Conservation (phyloP, 139 green algal species). For the Gonium pectorale region DNA sequence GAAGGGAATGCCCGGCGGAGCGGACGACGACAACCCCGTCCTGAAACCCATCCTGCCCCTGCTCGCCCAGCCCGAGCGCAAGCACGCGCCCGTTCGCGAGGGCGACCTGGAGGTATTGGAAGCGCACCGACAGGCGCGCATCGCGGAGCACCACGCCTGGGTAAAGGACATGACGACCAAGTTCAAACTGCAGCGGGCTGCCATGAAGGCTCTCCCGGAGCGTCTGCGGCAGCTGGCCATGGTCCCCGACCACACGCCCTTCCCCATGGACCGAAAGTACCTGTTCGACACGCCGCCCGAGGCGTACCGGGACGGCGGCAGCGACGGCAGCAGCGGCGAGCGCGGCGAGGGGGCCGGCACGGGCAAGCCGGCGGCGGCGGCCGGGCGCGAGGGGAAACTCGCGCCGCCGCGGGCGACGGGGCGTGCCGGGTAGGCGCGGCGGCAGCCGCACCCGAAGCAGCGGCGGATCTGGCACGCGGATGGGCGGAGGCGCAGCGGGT, state of each 20-base stretch:
- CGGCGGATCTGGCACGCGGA: too few relatives aligned
- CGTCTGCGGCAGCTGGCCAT: conserved; percentile 14
- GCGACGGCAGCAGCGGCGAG: background rate
- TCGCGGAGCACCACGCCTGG: background rate
- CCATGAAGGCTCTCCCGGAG: conserved; percentile 33
- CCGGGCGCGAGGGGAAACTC: background rate
- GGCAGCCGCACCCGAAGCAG: too few relatives aligned
- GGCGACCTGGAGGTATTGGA: background rate
- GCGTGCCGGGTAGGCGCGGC: too few relatives aligned
- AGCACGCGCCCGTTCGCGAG: background rate
- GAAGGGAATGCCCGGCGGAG: background rate
- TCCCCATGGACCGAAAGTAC: conserved; percentile 38
- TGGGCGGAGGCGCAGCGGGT: too few relatives aligned
- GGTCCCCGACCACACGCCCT: conserved; percentile 31
- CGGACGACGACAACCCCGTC: conserved; percentile 15
- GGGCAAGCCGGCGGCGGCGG: background rate
- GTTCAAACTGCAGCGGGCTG: conserved; percentile 37
- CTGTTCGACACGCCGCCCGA: conserved; percentile 27
- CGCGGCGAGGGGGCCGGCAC: too few relatives aligned
- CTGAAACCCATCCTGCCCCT: conserved; percentile 10
- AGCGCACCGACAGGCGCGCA: background rate
- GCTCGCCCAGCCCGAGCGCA: background rate
- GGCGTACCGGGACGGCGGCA: background rate
- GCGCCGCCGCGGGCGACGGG: too few relatives aligned
- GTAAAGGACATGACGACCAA: conserved; percentile 34